These are phyloP conservation scores for Phytopythium boreale DNA, from an alignment of 352 stramenopile species.

Conservation along the genomic window DNA sequence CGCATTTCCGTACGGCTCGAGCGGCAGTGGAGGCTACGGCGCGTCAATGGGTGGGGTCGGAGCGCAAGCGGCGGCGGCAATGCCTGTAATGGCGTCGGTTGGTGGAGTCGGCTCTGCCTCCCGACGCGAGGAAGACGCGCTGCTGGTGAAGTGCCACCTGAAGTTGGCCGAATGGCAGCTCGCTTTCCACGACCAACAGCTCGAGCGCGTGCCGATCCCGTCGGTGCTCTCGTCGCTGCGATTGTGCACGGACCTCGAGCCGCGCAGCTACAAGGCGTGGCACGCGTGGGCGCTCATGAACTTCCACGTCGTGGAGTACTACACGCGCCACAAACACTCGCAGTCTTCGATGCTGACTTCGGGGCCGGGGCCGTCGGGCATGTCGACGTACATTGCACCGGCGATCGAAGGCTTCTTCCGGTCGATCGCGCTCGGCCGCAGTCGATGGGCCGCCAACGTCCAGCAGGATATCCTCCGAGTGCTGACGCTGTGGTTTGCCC, in stretches of 20 bases:
- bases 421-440: slow-evolving; percentile 94
- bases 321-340: slow-evolving; percentile 36
- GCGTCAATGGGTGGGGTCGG: not conserved
- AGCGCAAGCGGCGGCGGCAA: slow-evolving; percentile 16
- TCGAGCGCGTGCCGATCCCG: slow-evolving; percentile 72
- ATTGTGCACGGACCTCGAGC: slow-evolving; percentile 68
- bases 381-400: slow-evolving; percentile 60
- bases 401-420: slow-evolving; percentile 93
- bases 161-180: slow-evolving; percentile 87
- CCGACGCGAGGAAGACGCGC: slow-evolving; percentile 57
- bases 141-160: slow-evolving; percentile 82
- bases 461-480: slow-evolving; percentile 98
- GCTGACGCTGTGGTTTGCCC: slow-evolving; percentile 97
- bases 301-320: slow-evolving; percentile 94
- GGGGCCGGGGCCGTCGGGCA: slow-evolving; percentile 8
- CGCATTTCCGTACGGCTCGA: slow-evolving; percentile 13
- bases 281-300: slow-evolving; percentile 98
- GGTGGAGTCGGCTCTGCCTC: not conserved
- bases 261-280: slow-evolving; percentile 89
- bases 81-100: slow-evolving; percentile 23
- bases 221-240: slow-evolving; percentile 65
- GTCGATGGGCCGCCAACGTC: slow-evolving; percentile 94
- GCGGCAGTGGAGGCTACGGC: not conserved
- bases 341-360: slow-evolving; percentile 18
- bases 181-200: slow-evolving; percentile 74